Percentiles rank a stretch among this genome's conserved stretches.
These are phyloP conservation scores for Lactarius sp. DNA, from an alignment of 768 basidiomycete genomes.

Conservation along the genomic window DNA sequence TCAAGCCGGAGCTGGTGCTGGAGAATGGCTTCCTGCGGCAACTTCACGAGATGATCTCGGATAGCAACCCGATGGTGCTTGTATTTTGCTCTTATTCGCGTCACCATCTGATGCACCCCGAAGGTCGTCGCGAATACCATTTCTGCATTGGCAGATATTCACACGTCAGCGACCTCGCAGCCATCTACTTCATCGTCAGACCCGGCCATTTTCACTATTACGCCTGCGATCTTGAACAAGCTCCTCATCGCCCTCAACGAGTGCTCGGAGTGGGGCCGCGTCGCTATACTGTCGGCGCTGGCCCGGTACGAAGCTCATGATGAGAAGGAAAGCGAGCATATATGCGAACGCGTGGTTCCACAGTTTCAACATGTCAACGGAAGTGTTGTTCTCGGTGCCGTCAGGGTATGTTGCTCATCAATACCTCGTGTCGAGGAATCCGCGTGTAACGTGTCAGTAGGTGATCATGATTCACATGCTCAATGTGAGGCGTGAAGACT, in stretches of 20 bases:
- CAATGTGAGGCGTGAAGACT: constrained; percentile 70
- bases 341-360: constrained; percentile 96
- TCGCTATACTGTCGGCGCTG: constrained; percentile 85
- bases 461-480: constrained; percentile 98
- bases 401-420: constrained; percentile 56
- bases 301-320: constrained; percentile 79
- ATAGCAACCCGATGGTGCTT: constrained; percentile 93
- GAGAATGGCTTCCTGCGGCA: constrained; percentile 92
- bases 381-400: constrained; percentile 92
- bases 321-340: constrained; percentile 95
- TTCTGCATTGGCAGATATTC: constrained; percentile 89
- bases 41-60: constrained; percentile 87
- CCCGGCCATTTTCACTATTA: constrained; percentile 74
- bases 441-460: constrained; percentile 35
- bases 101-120: constrained; percentile 1
- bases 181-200: constrained; percentile 52
- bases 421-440: background rate
- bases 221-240: constrained; percentile 77
- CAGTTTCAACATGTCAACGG: constrained; percentile 98
- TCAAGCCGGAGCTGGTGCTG: constrained; percentile 91
- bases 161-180: constrained; percentile 58
- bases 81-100: background rate
- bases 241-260: constrained; percentile 94
- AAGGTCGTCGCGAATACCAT: constrained; percentile 98
- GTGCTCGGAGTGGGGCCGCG: constrained; percentile 98